Evolutionary conservation across 306 rosid genomes (phyloP).

Genomic region (Sechiopsis laciniata): DNA sequence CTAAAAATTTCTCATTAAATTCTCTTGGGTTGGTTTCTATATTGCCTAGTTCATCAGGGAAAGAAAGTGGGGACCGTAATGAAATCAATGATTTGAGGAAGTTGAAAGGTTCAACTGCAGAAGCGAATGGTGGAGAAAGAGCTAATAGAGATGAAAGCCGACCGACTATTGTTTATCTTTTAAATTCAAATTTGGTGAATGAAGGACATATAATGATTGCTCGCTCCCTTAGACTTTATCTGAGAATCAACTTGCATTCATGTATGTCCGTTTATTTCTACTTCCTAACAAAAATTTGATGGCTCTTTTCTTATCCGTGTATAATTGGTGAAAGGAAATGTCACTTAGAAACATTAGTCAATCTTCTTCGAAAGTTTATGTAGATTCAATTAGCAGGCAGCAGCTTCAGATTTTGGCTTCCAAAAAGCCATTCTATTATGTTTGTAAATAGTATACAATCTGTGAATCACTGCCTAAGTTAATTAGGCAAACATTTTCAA

Average conservation of each 20-base stretch:
- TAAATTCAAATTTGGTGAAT: conserved; percentile 71
- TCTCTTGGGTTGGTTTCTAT: conserved; percentile 63
- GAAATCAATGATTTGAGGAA: conserved; percentile 42
- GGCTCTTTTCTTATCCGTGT: neutral
- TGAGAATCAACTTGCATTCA: conserved; percentile 73
- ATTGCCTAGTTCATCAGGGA: conserved; percentile 46
- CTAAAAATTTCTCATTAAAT: conserved; percentile 47
- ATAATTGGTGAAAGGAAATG: neutral
- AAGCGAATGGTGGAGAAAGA: conserved; percentile 35
- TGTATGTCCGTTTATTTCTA: conserved; percentile 46
- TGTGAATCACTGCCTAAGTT: neutral
- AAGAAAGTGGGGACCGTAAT: conserved; percentile 39
- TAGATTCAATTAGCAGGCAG: conserved; percentile 3
- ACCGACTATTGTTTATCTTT: conserved; percentile 54
- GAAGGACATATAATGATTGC: conserved; percentile 87
- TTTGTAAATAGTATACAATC: conserved; percentile 3
- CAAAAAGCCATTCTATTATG: neutral
- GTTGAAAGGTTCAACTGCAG: conserved; percentile 42
- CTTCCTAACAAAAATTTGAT: conserved; percentile 17
- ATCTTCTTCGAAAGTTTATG: neutral
- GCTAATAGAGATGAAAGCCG: conserved; percentile 40
- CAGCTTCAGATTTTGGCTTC: neutral
- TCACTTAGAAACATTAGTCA: neutral
- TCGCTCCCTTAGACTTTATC: conserved; percentile 63
- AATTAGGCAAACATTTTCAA: neutral